Conservation (phyloP, 1,284 basidiomycete genomes). For the Anthracocystis setariae region DNA sequence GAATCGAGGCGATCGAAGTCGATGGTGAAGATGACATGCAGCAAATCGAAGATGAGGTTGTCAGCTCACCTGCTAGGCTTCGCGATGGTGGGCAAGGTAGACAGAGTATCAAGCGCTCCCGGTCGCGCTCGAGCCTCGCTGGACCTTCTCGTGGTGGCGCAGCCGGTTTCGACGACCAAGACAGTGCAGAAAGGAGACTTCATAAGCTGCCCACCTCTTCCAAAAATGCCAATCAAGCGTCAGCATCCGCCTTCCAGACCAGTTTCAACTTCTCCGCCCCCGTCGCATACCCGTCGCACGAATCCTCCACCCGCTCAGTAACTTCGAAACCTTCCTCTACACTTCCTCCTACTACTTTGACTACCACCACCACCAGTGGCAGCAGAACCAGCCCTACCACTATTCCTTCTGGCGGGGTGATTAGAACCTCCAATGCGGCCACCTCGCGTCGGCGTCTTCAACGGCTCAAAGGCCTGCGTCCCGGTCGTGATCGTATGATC, state of each 20-base stretch:
- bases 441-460: slow-evolving; percentile 18
- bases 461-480: slow-evolving; percentile 28
- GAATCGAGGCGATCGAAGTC: slow-evolving; percentile 47
- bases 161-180: not conserved
- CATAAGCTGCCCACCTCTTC: slow-evolving; percentile 5
- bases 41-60: not conserved
- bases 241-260: not conserved
- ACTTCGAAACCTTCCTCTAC: not conserved
- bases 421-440: slow-evolving; percentile 32
- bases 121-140: not conserved
- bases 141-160: too few relatives aligned
- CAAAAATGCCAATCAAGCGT: too few relatives aligned
- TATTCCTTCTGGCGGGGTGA: slow-evolving; percentile 1
- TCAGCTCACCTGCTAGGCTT: not conserved
- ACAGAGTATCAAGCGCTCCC: slow-evolving; percentile 6
- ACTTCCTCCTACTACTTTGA: too few relatives aligned
- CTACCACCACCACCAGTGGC: not conserved
- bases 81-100: not conserved
- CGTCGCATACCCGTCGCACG: slow-evolving; percentile 5
- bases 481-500: slow-evolving; percentile 30
- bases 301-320: not conserved
- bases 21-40: slow-evolving; percentile 31
- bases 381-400: not conserved
- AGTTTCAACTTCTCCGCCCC: slow-evolving; percentile 23
- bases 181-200: slow-evolving; percentile 5